Evolutionary conservation across 371 early-diverging fungal species (phyloP).

Genomic region (Funneliformis caledonium): DNA sequence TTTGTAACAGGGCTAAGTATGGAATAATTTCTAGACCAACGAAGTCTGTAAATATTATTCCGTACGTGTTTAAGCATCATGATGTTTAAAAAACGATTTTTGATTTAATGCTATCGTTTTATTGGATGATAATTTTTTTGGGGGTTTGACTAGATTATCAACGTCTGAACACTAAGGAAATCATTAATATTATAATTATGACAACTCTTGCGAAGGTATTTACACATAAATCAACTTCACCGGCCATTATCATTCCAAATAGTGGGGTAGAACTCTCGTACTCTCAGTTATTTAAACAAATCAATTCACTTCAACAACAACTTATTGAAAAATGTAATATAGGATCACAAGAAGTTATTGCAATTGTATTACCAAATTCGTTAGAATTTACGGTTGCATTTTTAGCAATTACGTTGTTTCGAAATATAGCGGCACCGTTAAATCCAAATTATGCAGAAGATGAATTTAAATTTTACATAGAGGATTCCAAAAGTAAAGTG

Average conservation of each 20-base stretch:
- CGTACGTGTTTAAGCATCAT: neutral
- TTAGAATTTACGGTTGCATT: slow-evolving; percentile 74
- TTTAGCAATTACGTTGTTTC: slow-evolving; percentile 65
- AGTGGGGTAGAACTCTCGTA: slow-evolving; percentile 49
- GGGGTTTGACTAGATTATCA: no score
- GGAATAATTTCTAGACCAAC: neutral
- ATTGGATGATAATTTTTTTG: no score
- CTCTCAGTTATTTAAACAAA: slow-evolving; percentile 46
- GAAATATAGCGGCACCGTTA: slow-evolving; percentile 76
- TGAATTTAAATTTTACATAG: slow-evolving; percentile 83
- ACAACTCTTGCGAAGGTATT: slow-evolving; percentile 19
- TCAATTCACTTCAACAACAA: slow-evolving; percentile 50
- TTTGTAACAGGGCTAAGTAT: neutral
- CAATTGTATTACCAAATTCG: slow-evolving; percentile 73
- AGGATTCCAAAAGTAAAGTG: slow-evolving; percentile 67
- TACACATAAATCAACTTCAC: slow-evolving; percentile 30
- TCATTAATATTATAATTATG: neutral
- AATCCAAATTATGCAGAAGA: slow-evolving; percentile 75
- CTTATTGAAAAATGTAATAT: slow-evolving; percentile 47
- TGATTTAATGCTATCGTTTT: no score
- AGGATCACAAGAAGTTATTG: slow-evolving; percentile 53
- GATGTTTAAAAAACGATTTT: no score
- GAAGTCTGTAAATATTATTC: neutral
- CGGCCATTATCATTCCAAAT: slow-evolving; percentile 55
- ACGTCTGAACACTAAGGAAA: no score